Base-by-base conservation (phyloP, 2,329 filamentous ascomycete genomes). In the Epichloe hybrida region DNA sequence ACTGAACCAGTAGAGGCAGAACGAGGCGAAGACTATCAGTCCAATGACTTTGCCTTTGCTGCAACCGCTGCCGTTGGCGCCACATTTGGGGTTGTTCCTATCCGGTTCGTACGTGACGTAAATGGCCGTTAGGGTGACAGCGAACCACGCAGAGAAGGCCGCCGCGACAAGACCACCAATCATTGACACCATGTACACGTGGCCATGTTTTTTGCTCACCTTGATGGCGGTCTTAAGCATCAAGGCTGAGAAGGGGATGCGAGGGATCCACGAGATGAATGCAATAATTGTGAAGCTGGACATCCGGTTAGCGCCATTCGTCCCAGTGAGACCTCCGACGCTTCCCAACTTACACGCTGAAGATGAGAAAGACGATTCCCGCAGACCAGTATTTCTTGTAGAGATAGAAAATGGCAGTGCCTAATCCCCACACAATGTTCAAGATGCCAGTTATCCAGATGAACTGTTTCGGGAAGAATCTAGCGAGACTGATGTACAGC, bases 371-470 rank as follows among this genome's bases (percentile, higher is more conserved):
- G 0, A 95, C 83, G 40, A 96, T 91, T 37, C 87, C 91, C 11
- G 86, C 89, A 6, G 83, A 85, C 69, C 82, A 95, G 64, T 91
- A 87, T 52, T 77, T 77, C 42, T 80, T 74, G 53, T 76, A 81
- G 43, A 95, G 79, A 73, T 95, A 95, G 68, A 89, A 94, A 49
- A 91, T 81, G 9, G 87, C 88, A 0, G 88, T 95, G 1, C 79
- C 90, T n/a, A 96, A 72, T 0, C 87, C 88, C 59, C 88, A 84
- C 50, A 84, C 70, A 59, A 95, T 85, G 66, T 96, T 94, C 51
- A 95, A 72, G 48, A 95, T 91, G 12, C 88, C 88, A 0, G 89
- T 94, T 39, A 89, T 79, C 87, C 88, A 96, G 63, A 96, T 94
- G 58, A 95, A 89, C 62, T 88, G 80, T 69, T 93, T 94, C 3